Evolutionary conservation across 2,329 filamentous ascomycete genomes (phyloP).

Genomic region (Xylariaceae sp.): DNA sequence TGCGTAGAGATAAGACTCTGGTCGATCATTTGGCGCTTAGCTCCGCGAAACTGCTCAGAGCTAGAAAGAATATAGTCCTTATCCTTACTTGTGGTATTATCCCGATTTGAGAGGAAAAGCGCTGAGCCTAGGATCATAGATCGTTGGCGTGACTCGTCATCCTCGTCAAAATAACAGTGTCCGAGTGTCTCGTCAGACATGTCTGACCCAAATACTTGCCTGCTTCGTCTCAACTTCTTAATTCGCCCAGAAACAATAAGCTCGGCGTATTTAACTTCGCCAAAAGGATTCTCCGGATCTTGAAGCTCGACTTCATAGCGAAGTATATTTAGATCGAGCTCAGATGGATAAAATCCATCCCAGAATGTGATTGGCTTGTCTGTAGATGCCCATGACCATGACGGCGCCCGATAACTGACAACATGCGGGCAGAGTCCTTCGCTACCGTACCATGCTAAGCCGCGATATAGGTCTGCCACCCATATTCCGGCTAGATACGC

Average conservation of each 20-base stretch:
- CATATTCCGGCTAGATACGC: neutral
- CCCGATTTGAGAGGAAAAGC: no score
- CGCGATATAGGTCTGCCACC: neutral
- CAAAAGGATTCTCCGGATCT: neutral
- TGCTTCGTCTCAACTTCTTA: neutral
- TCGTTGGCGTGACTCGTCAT: no score
- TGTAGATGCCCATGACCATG: conserved; percentile 18
- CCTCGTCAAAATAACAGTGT: no score
- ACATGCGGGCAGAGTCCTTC: neutral
- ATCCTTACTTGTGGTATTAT: no score
- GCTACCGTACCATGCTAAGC: neutral
- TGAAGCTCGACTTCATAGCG: neutral
- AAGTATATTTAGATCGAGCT: neutral
- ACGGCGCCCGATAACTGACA: neutral
- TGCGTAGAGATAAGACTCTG: no score
- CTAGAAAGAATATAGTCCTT: no score
- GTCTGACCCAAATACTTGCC: no score
- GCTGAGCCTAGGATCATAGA: no score
- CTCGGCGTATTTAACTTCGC: neutral
- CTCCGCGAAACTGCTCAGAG: no score
- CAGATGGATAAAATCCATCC: neutral
- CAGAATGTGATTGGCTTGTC: neutral
- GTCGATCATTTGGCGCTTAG: no score
- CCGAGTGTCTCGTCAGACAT: no score
- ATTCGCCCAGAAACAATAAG: neutral